These are phyloP conservation scores for Pugionium cornutum DNA, from an alignment of 345 rosid genomes.

Conservation along the genomic window DNA sequence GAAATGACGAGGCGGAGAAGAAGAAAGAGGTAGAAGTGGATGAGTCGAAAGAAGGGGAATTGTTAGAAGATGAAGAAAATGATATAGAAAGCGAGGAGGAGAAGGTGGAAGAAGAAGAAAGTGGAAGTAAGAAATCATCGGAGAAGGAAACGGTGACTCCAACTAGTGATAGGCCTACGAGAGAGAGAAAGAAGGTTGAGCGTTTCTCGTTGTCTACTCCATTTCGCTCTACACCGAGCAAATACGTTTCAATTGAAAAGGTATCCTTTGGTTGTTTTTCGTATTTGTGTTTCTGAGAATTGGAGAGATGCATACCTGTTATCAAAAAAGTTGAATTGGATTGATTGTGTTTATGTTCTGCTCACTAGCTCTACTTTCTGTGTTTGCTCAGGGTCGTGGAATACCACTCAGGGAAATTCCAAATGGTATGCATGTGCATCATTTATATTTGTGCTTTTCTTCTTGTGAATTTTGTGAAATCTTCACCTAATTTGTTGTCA, in stretches of 20 bases:
- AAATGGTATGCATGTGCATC: slow-evolving; percentile 62
- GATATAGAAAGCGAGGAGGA: slow-evolving; percentile 27
- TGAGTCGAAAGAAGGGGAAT: slow-evolving; percentile 13
- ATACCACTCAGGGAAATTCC: slow-evolving; percentile 88
- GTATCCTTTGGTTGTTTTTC: slow-evolving; percentile 33
- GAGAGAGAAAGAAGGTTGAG: slow-evolving; percentile 89
- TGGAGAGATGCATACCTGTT: not conserved
- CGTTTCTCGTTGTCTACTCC: slow-evolving; percentile 72
- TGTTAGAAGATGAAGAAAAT: slow-evolving; percentile 24
- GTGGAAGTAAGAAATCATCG: slow-evolving; percentile 39
- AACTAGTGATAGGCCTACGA: slow-evolving; percentile 69
- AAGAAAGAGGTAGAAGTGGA: slow-evolving; percentile 24
- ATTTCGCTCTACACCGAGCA: slow-evolving; percentile 52
- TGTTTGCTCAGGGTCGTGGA: slow-evolving; percentile 72
- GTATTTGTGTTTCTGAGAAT: not conserved
- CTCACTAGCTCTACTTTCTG: slow-evolving; percentile 10
- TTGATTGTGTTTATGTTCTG: not conserved
- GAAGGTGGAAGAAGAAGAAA: slow-evolving; percentile 36
- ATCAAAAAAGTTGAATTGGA: too few relatives aligned
- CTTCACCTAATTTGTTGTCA: not conserved
- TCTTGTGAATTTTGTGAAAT: not conserved
- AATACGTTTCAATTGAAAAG: slow-evolving; percentile 71
- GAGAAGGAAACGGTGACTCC: slow-evolving; percentile 55
- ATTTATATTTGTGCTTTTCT: slow-evolving; percentile 13
- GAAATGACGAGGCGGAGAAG: slow-evolving; percentile 27